Evolutionary conservation across 2,329 filamentous ascomycete species (phyloP).

Genomic region (Colletotrichum higginsianum): DNA sequence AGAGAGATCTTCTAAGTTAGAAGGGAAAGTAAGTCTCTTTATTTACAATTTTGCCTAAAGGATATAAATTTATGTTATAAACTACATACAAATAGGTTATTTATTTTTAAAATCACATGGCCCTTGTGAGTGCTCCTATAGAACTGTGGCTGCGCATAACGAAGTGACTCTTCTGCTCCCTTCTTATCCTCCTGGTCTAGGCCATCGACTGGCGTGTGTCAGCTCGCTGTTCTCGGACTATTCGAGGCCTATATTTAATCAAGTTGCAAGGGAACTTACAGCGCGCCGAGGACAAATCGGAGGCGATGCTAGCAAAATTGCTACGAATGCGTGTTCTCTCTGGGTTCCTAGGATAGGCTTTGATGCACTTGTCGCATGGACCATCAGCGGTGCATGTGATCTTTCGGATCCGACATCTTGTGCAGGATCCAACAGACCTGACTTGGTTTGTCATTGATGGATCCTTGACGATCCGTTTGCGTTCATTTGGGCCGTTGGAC

Average conservation of each 20-base stretch:
- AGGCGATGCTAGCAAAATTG: background rate
- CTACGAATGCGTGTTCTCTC: background rate
- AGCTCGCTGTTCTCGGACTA: background rate
- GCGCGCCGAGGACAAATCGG: background rate
- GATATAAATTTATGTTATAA: too few species aligned
- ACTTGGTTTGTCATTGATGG: background rate
- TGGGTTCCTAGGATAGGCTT: background rate
- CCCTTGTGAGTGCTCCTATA: background rate
- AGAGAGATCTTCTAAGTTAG: too few species aligned
- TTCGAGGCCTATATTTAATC: too few species aligned
- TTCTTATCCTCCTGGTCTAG: background rate
- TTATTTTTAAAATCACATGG: background rate
- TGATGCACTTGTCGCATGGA: background rate
- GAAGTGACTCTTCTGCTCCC: background rate
- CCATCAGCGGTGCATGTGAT: background rate
- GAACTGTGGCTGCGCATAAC: background rate
- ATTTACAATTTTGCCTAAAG: too few species aligned
- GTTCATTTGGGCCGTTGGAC: background rate
- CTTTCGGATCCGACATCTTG: background rate
- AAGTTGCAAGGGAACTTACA: background rate
- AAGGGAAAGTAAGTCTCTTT: too few species aligned
- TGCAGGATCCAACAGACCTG: background rate
- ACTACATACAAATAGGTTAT: too few species aligned
- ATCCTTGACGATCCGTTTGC: conserved; percentile 1
- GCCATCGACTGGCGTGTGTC: background rate